Base-by-base conservation (phyloP, 2,329 filamentous ascomycete species). In the Claviceps citrina region DNA sequence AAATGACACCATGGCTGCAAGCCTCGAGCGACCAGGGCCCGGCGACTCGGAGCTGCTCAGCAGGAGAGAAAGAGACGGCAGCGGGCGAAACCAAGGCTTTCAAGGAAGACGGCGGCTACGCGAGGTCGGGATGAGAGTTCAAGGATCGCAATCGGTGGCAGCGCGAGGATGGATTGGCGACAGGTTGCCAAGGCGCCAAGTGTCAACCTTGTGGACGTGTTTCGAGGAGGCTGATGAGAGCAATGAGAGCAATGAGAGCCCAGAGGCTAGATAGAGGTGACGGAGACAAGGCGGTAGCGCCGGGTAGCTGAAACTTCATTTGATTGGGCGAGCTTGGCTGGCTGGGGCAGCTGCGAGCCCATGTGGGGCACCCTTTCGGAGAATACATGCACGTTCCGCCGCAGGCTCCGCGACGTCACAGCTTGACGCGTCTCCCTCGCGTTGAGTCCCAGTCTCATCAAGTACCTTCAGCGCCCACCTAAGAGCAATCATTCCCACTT, bases 1-100 rank as follows among this genome's bases (percentile, higher is more conserved):
- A 54, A 59, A 65, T 42, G 57, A 57, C 41, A 55, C 53, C 61
- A 64, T 65, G 47, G 40, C 56, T 52, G 47, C 33, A 44, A 44
- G 44, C 37, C 46, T 43, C 38, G 43, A 46, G 41, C 32, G 27
- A 28, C 32, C 4, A n/a, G 18, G 34, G 41, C 41, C 36, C 37
- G 37, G 30, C 32, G 18, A 19, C 16, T 20, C 20, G 28, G 36
- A 27, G 32, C 6, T 18, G n/a, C 27, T 35, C 32, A 5, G n/a
- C 26, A 40, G 26, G 37, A 16, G n/a, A 28, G 12, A 34, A 18
- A 19, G 15, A 38, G 24, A 35, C 10, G 39, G 39, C 15, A 9
- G 28, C n/a, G n/a, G 10, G 36, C 1, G 36, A 39, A n/a, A 38
- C 6, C 5, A 4, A 12, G 7, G 1, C 10, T 31, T 12, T 26